Conservation (phyloP, 805 yeast species). For the Lipomyces orientalis region DNA sequence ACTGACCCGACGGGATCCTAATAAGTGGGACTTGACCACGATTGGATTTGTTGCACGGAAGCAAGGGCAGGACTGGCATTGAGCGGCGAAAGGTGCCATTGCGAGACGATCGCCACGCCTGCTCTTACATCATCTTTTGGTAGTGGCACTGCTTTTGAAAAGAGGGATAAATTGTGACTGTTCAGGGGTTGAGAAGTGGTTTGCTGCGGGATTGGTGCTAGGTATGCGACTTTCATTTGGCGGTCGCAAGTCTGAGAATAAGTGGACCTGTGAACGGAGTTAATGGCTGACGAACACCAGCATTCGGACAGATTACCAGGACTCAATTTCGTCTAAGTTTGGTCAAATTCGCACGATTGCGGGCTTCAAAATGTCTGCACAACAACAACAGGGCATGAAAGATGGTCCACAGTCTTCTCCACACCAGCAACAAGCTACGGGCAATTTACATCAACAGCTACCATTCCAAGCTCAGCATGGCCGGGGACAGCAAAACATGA, state of each 20-base stretch:
- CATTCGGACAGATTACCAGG: background rate
- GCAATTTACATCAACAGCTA: background rate
- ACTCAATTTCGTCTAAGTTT: background rate
- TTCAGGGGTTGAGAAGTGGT: background rate
- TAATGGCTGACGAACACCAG: background rate
- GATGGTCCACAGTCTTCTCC: background rate
- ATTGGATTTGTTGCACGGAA: background rate
- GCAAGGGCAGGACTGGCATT: background rate
- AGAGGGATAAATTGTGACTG: background rate
- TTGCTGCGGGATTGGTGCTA: background rate
- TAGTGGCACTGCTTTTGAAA: background rate
- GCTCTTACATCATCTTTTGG: background rate
- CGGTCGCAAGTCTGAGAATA: background rate
- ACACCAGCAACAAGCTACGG: background rate
- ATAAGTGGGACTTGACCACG: background rate
- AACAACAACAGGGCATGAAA: background rate
- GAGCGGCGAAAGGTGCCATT: background rate
- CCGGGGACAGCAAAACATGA: conserved; percentile 1
- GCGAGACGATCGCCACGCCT: background rate
- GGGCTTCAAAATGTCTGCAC: background rate
- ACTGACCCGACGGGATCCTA: background rate
- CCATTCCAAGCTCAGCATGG: conserved; percentile 5
- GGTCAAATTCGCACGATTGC: background rate
- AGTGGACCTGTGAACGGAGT: background rate
- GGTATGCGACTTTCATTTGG: background rate